These are phyloP conservation scores for Colletotrichum ledebouriae DNA, from an alignment of 2,329 filamentous ascomycete species.

Conservation along the genomic window DNA sequence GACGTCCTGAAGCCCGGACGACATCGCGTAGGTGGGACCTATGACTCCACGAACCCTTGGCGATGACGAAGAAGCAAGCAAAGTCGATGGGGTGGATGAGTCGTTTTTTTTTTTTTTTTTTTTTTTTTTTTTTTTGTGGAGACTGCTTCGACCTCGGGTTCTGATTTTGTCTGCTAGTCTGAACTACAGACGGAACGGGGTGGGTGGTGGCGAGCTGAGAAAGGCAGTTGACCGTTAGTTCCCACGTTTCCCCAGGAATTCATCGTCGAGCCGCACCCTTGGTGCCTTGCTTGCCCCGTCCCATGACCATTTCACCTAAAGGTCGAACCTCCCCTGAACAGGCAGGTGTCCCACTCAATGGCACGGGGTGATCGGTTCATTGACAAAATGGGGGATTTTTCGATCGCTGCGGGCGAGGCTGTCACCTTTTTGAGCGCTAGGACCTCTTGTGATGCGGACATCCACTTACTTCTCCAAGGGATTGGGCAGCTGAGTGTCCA, in stretches of 20 bases:
- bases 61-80: conserved; percentile 13
- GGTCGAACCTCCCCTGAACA: conserved; percentile 4
- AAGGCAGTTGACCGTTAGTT: background rate
- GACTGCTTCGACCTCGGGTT: conserved; percentile 5
- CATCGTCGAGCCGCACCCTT: conserved; percentile 14
- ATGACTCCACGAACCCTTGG: conserved; percentile 20
- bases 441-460: conserved; percentile 39
- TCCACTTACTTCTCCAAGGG: conserved; percentile 30
- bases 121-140: background rate
- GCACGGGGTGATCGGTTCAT: conserved; percentile 18
- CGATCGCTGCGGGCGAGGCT: conserved; percentile 38
- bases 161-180: background rate
- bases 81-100: background rate
- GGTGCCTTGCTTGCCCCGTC: conserved; percentile 21
- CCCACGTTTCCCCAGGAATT: conserved; percentile 7
- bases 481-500: conserved; percentile 20
- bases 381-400: conserved; percentile 15
- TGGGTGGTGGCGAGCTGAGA: conserved; percentile 4
- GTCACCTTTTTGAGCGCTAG: conserved; percentile 33
- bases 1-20: conserved; percentile 11
- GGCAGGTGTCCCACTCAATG: conserved; percentile 17
- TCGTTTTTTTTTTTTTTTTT: background rate
- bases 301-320: background rate
- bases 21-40: conserved; percentile 1
- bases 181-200: background rate